Evolutionary conservation across 106 monocot species (phyloP).

Genomic region (Cymbidium sinense): DNA sequence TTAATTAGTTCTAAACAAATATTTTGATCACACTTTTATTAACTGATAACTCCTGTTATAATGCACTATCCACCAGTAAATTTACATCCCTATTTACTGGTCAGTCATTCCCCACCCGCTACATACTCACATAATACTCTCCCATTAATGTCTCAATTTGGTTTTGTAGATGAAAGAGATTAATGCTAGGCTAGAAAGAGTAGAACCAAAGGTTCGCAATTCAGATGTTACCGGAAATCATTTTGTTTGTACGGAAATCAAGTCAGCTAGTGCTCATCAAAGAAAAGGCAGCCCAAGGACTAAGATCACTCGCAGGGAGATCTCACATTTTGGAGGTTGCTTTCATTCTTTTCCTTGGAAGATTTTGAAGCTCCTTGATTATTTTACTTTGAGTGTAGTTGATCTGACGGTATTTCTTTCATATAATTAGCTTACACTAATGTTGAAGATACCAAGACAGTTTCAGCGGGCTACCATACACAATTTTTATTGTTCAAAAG

Average conservation of each 20-base stretch:
- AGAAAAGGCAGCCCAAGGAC: slow-evolving; percentile 81
- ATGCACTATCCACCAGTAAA: no score
- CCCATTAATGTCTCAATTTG: background rate
- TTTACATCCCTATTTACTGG: no score
- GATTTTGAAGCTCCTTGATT: background rate
- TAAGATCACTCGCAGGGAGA: slow-evolving; percentile 60
- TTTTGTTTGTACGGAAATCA: slow-evolving; percentile 47
- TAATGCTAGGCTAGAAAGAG: slow-evolving; percentile 62
- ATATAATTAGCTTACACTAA: no score
- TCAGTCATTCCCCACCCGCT: no score
- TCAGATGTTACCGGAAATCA: slow-evolving; percentile 38
- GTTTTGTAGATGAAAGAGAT: slow-evolving; percentile 84
- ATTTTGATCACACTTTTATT: no score
- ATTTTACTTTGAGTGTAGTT: background rate
- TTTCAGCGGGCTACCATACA: no score
- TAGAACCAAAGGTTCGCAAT: slow-evolving; percentile 58
- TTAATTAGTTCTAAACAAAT: background rate
- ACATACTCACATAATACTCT: no score
- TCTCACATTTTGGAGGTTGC: slow-evolving; percentile 56
- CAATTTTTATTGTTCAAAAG: no score
- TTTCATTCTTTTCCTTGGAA: slow-evolving; percentile 1
- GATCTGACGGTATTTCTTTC: background rate
- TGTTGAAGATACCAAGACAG: no score
- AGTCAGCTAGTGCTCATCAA: slow-evolving; percentile 40
- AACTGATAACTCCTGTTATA: no score